phyloP scores from a whole-genome alignment of 2,329 filamentous ascomycete genomes.

The Penicillium sp. region DNA sequence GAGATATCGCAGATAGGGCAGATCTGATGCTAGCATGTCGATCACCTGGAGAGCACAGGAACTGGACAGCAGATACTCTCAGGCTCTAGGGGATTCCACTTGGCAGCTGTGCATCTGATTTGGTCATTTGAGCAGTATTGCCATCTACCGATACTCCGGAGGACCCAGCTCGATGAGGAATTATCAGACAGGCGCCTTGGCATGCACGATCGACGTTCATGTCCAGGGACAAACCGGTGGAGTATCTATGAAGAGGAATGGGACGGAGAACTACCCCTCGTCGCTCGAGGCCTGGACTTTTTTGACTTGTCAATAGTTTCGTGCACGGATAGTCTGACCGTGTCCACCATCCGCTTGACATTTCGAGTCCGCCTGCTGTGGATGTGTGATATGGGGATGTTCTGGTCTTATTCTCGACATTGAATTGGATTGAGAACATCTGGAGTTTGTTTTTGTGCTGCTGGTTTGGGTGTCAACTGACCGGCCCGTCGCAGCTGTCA shows the following conservation, averaged over 20 bases:
- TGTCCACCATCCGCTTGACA: conserved; percentile 15
- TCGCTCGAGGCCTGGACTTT: neutral
- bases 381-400: neutral
- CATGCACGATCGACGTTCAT: conserved; percentile 23
- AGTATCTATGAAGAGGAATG: neutral
- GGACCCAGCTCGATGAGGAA: neutral
- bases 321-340: conserved; percentile 19
- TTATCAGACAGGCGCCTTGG: conserved; percentile 13
- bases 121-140: neutral
- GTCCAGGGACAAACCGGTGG: conserved; percentile 6
- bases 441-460: neutral
- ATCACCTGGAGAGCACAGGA: conserved; percentile 13
- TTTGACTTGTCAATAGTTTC: conserved; percentile 22
- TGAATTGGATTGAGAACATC: neutral
- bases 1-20: conserved; percentile 21
- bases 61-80: neutral
- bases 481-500: conserved; percentile 16
- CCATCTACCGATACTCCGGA: neutral
- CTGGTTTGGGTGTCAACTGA: conserved; percentile 1
- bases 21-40: conserved; percentile 23
- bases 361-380: neutral
- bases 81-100: conserved; percentile 11
- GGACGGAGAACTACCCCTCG: neutral
- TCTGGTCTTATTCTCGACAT: neutral
- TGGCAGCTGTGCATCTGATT: conserved; percentile 6